phyloP scores from a whole-genome alignment of 2,329 filamentous ascomycete genomes.

The Pochonia chlamydosporia region DNA sequence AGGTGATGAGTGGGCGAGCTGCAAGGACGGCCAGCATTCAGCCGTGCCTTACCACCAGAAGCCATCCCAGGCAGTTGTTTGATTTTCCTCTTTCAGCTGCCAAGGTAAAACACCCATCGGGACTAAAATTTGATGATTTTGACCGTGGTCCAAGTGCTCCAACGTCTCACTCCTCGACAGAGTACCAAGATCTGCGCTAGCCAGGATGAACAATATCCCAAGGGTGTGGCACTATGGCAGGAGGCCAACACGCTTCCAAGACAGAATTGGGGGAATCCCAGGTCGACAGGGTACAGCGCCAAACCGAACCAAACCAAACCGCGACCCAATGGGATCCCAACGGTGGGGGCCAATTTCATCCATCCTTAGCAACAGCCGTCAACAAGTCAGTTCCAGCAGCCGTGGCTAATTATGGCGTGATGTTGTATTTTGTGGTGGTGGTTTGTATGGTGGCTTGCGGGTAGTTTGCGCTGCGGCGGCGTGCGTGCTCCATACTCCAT shows the following conservation, averaged over 20 bases:
- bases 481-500: no score
- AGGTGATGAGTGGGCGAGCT: no score
- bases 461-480: no score
- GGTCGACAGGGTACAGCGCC: not conserved
- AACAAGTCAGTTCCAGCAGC: no score
- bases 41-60: no score
- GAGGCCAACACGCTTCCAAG: no score
- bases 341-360: not conserved
- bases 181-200: not conserved
- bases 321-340: not conserved
- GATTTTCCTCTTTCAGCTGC: not conserved
- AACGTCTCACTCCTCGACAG: not conserved
- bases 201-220: not conserved
- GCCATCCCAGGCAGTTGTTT: not conserved
- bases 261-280: not conserved
- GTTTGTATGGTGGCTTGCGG: no score
- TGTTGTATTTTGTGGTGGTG: no score
- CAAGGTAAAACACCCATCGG: not conserved
- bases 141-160: not conserved
- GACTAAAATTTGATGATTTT: not conserved
- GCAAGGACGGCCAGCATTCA: no score
- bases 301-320: no score
- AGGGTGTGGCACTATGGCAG: not conserved
- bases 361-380: no score
- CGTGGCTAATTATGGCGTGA: no score